Evolutionary conservation across 306 rosid species (phyloP), one percentile per base, ranked within the genome.

Genomic region (Lablab purpureus): DNA sequence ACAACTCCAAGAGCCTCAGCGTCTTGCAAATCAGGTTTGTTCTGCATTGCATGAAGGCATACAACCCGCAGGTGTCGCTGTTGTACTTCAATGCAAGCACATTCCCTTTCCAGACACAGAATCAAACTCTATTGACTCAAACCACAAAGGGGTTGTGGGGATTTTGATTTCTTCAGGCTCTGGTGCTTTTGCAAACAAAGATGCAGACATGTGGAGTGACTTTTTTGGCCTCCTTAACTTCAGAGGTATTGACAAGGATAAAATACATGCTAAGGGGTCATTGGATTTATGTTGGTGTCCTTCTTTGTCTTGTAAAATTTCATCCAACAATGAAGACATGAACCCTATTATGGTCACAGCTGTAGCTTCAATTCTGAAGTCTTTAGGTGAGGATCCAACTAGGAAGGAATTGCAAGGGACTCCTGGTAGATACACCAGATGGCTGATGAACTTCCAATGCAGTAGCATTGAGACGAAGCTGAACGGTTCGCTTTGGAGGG

Each of bases 391-490:
- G n/a, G 50, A 65, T 65, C 71, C 18, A 10, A 65, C 71, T 10
- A 65, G 30, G 30, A 19, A 65, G 50, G 71, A 19, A 27, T 19
- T 65, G 2, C 9, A 18, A 55, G 97, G 90, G 76, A 92, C 93
- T 66, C 96, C 97, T 51, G 68, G 67, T 45, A 87, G 90, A 19
- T 92, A 85, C 40, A 89, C 89, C 60, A 80, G 71, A 65, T 92
- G 97, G 97, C 37, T 87, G 58, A 84, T 89, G 90, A 87, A 80
- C 80, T 92, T 92, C 77, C 90, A 85, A 51, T 80, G 69, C 40
- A 43, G 75, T 40, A 40, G 13, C 37, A 47, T 92, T 40, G 90
- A 85, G 51, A 80, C 76, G 90, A 84, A 84, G 82, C 84, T 90
- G 76, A 84, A 84, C 21, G 87, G 22, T 40, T 40, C 4, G 85